Percentiles rank a stretch among this genome's conserved stretches.
phyloP scores from a whole-genome alignment of 192 early-diverging fungal species.

The Lobulomyces angularis region DNA sequence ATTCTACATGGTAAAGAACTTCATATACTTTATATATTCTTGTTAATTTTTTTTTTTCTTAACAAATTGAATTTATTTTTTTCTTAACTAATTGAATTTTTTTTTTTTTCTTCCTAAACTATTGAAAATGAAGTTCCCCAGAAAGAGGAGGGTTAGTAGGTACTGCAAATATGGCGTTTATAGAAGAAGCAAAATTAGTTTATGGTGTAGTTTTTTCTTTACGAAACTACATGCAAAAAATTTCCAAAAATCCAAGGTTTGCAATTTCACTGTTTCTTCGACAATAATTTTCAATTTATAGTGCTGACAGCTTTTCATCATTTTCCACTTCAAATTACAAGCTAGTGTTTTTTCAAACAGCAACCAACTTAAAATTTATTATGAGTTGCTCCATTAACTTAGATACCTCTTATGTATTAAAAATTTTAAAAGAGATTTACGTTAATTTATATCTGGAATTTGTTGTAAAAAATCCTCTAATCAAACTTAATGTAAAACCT shows the following conservation, averaged over 20 bases:
- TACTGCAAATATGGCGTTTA: too few species aligned
- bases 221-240: conserved; percentile 75
- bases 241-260: conserved; percentile 42
- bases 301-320: conserved; percentile 51
- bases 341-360: conserved; percentile 83
- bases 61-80: too few species aligned
- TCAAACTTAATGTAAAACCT: conserved; percentile 25
- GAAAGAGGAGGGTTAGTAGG: too few species aligned
- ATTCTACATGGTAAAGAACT: too few species aligned
- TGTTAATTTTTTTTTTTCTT: too few species aligned
- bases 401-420: conserved; percentile 27
- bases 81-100: too few species aligned
- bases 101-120: too few species aligned
- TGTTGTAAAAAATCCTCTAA: conserved; percentile 78
- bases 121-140: too few species aligned
- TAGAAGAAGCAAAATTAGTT: conserved; percentile 90
- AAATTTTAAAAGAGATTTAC: conserved; percentile 78
- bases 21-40: too few species aligned
- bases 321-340: conserved; percentile 77
- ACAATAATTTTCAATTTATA: conserved; percentile 2
- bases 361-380: conserved; percentile 78
- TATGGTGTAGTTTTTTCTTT: conserved; percentile 91
- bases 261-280: conserved; percentile 5
- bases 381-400: conserved; percentile 65
- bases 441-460: conserved; percentile 83